A percentile compares a stretch with the other conserved stretches of the same genome.
phyloP scores from a whole-genome alignment of 148 eudicot species.

The Agrostemma githago region DNA sequence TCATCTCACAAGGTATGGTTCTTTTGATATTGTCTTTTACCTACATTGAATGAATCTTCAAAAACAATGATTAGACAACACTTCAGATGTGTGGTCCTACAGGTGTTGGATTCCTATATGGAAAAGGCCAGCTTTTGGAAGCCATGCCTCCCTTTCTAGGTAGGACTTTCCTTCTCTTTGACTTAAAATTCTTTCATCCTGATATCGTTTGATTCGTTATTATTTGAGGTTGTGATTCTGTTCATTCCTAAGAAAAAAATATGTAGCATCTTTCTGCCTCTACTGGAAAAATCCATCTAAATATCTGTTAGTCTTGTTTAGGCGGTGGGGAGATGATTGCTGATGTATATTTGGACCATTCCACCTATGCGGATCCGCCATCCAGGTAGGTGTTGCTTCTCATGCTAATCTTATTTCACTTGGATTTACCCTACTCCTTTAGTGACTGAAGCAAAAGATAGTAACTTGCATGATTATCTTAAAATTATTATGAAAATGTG shows the following conservation, averaged over 20 bases:
- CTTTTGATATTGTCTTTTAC: conserved; percentile 20
- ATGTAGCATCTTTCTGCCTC: neutral
- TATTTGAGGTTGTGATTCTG: neutral
- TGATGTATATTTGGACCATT: conserved; percentile 86
- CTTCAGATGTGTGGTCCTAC: conserved; percentile 99
- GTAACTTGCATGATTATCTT: neutral
- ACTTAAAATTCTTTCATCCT: neutral
- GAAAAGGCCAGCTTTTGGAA: conserved; percentile 67
- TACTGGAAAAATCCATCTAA: conserved; percentile 5
- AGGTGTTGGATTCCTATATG: conserved; percentile 95
- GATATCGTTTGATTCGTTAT: neutral
- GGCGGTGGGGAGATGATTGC: conserved; percentile 99
- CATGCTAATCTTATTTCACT: neutral
- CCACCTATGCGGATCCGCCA: conserved; percentile 96
- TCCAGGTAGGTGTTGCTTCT: conserved; percentile 54
- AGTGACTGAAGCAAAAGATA: neutral
- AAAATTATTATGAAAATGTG: neutral
- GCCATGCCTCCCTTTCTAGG: conserved; percentile 98
- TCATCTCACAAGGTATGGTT: conserved; percentile 91
- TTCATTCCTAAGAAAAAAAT: neutral
- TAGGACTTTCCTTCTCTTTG: conserved; percentile 22
- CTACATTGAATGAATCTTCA: conserved; percentile 16
- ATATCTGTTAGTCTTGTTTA: conserved; percentile 24
- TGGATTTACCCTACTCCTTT: neutral
- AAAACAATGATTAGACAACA: conserved; percentile 54